Evolutionary conservation across 495 filamentous ascomycete species (phyloP).

Genomic region (Lichenothelia convexa): DNA sequence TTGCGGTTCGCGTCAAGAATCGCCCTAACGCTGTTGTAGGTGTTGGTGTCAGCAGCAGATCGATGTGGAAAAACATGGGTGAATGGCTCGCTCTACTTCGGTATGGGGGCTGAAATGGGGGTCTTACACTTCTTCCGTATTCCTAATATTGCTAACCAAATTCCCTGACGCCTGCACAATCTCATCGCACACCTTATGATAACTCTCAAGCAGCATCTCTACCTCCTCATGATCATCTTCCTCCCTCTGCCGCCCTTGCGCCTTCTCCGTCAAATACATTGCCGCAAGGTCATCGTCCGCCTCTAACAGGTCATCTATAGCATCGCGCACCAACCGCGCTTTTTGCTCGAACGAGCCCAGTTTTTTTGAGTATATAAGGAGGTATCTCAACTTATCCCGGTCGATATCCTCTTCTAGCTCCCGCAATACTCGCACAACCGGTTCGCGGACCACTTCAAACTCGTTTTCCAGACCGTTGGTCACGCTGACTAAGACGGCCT

Average conservation of each 20-base stretch:
- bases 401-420: constrained; percentile 96
- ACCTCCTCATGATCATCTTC: constrained; percentile 92
- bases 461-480: constrained; percentile 80
- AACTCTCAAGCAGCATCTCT: constrained; percentile 89
- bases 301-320: constrained; percentile 91
- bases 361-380: constrained; percentile 86
- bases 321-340: constrained; percentile 80
- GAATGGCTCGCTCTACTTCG: neutral
- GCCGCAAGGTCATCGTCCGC: constrained; percentile 87
- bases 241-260: constrained; percentile 44
- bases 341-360: constrained; percentile 96
- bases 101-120: neutral
- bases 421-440: constrained; percentile 69
- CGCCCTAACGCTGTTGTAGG: constrained; percentile 55
- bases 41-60: constrained; percentile 1
- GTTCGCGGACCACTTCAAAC: constrained; percentile 80
- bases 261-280: constrained; percentile 88
- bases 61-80: too few species aligned
- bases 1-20: constrained; percentile 98
- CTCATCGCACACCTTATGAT: constrained; percentile 94
- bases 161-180: constrained; percentile 91
- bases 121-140: constrained; percentile 91
- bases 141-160: constrained; percentile 85
- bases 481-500: constrained; percentile 66
- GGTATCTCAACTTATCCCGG: constrained; percentile 71